Conservation (phyloP, 768 basidiomycete genomes). For the Mycena vitilis region DNA sequence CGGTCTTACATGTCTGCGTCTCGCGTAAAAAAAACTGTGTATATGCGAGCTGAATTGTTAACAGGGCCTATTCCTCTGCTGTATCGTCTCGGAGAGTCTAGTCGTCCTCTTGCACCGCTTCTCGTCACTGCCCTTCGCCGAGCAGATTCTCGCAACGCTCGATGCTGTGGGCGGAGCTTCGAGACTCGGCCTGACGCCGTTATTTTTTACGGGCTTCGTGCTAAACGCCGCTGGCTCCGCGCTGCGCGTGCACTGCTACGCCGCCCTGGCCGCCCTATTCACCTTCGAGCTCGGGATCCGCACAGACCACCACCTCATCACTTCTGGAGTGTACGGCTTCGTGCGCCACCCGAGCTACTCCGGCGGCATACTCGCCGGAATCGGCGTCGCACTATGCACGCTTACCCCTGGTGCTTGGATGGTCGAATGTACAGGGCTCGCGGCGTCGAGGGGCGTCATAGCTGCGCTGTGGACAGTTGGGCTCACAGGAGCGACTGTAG, state of each 20-base stretch:
- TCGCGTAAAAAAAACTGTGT: too few relatives aligned
- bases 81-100: slow-evolving; percentile 21
- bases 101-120: not conserved
- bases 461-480: too few relatives aligned
- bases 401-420: slow-evolving; percentile 34
- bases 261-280: slow-evolving; percentile 45
- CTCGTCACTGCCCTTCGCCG: not conserved
- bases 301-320: slow-evolving; percentile 43
- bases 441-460: not conserved
- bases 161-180: slow-evolving; percentile 1
- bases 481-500: slow-evolving; percentile 1
- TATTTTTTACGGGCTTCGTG: not conserved
- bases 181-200: not conserved
- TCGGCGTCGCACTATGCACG: slow-evolving; percentile 26
- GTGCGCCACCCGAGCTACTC: slow-evolving; percentile 47
- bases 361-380: too few relatives aligned
- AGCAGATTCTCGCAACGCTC: not conserved
- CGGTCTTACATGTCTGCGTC: too few relatives aligned
- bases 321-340: slow-evolving; percentile 41
- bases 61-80: slow-evolving; percentile 30
- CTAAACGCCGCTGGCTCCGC: slow-evolving; percentile 10
- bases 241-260: slow-evolving; percentile 40
- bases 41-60: slow-evolving; percentile 27
- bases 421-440: slow-evolving; percentile 22
- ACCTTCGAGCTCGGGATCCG: slow-evolving; percentile 51